Conservation (phyloP, 1,284 basidiomycete genomes). For the Grifola frondosa region DNA sequence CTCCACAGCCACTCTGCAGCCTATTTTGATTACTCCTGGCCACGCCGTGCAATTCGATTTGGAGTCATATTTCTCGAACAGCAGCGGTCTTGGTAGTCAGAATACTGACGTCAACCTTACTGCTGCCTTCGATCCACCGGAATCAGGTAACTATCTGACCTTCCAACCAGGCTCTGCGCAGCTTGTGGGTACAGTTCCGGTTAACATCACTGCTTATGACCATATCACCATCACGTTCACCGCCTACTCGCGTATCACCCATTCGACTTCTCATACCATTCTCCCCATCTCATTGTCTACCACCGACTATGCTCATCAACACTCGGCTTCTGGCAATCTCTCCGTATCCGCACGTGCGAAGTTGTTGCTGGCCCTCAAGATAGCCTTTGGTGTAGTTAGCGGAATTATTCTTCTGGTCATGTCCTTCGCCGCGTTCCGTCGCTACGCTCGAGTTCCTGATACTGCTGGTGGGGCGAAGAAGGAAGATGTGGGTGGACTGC, state of each 20-base stretch:
- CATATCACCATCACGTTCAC: slow-evolving; percentile 58
- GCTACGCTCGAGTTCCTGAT: slow-evolving; percentile 55
- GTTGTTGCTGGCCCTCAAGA: slow-evolving; percentile 55
- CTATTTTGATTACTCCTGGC: slow-evolving; percentile 50
- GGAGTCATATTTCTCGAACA: slow-evolving; percentile 51
- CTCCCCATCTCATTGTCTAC: slow-evolving; percentile 54
- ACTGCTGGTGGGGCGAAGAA: slow-evolving; percentile 57
- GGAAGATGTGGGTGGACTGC: slow-evolving; percentile 55
- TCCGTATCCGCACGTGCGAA: slow-evolving; percentile 44
- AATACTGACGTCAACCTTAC: slow-evolving; percentile 48
- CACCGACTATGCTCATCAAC: slow-evolving; percentile 32
- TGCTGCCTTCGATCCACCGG: slow-evolving; percentile 49
- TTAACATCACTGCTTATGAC: slow-evolving; percentile 30
- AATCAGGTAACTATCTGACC: slow-evolving; percentile 44
- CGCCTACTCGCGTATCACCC: slow-evolving; percentile 61
- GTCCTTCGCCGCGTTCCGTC: slow-evolving; percentile 53
- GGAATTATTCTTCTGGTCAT: slow-evolving; percentile 55
- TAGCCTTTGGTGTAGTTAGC: slow-evolving; percentile 64
- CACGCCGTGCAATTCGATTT: slow-evolving; percentile 50
- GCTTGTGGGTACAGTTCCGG: slow-evolving; percentile 58
- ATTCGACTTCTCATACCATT: slow-evolving; percentile 67
- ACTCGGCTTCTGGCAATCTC: slow-evolving; percentile 31
- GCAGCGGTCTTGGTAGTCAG: slow-evolving; percentile 31
- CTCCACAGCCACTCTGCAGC: slow-evolving; percentile 51
- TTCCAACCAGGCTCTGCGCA: slow-evolving; percentile 47